Evolutionary conservation across 1,284 basidiomycete species (phyloP), one percentile per base, ranked within the genome.

Genomic region (Moesziomyces globuligerus): DNA sequence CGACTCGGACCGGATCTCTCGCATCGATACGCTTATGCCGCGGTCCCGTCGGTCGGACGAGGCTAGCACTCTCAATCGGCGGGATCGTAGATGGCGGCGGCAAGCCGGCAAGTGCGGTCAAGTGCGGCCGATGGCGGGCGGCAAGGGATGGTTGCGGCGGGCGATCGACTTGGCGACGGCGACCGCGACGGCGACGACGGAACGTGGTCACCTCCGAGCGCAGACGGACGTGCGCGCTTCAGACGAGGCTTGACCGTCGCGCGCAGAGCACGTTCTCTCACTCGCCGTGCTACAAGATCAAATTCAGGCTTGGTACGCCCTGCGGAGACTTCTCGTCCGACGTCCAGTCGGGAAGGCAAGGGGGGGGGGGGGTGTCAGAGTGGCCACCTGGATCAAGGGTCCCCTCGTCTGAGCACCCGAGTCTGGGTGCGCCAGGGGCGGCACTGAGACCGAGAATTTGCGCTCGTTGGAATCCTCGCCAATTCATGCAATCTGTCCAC

Each of bases 61-160:
- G 32, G 29, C 48, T 48, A 44, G 48, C 48, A 48, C 45, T 18
- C 23, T 43, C 18, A 32, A 47, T 28, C 53, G 60, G 60, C 60
- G 60, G 60, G 21, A 48, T 21, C 20, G 13, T 9, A 21, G 21
- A 3, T 44, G 40, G 47, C 60, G 24, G 53, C 60, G 60, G 60
- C 48, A 52, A 26, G 42, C 48, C 60, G 48, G 53, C 23, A 39
- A 29, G 20, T 42, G 60, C 60, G 60, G 53, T 23, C 36, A 48
- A 25, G 36, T 29, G 42, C 58, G n/a, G n/a, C n/a, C n/a, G n/a
- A n/a, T n/a, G n/a, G n/a, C n/a, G 51, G 49, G 41, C 51, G 37
- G 42, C 47, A 42, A 34, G 5, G 3, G 32, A 34, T n/a, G n/a
- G n/a, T n/a, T n/a, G n/a, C n/a, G n/a, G n/a, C n/a, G n/a, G n/a